Percentiles rank a stretch among this genome's conserved stretches.
phyloP scores from a whole-genome alignment of 2,329 filamentous ascomycete species.

The Chaetothyriales sp. region DNA sequence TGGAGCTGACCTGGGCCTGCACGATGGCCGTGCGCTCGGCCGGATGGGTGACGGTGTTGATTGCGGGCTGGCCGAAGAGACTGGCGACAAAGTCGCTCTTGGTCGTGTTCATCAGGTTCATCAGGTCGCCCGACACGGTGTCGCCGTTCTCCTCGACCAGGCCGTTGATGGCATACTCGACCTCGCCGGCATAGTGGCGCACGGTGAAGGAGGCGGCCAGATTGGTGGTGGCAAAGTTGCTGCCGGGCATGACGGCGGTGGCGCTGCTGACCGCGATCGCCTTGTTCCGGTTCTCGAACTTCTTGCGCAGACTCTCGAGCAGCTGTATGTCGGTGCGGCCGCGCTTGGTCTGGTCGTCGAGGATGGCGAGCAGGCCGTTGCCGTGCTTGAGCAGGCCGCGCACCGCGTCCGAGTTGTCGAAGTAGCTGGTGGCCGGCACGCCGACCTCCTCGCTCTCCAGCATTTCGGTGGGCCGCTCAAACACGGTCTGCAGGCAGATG shows the following conservation, averaged over 20 bases:
- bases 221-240: constrained; percentile 80
- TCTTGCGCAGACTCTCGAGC: constrained; percentile 76
- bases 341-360: constrained; percentile 88
- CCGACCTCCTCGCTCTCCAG: constrained; percentile 87
- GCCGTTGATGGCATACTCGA: constrained; percentile 80
- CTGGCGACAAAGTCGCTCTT: constrained; percentile 80
- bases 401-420: constrained; percentile 92
- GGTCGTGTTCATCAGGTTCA: constrained; percentile 81
- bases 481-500: constrained; percentile 87
- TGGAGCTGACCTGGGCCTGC: constrained; percentile 91
- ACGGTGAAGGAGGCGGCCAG: constrained; percentile 71
- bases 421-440: constrained; percentile 86
- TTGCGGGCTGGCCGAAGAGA: constrained; percentile 87
- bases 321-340: constrained; percentile 81
- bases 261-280: constrained; percentile 68
- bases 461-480: constrained; percentile 84
- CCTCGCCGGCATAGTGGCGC: constrained; percentile 89
- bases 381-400: constrained; percentile 81
- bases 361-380: constrained; percentile 82
- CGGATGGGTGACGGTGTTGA: constrained; percentile 87
- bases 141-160: constrained; percentile 93
- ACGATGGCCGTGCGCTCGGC: constrained; percentile 81
- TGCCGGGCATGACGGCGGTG: constrained; percentile 65
- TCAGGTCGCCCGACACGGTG: constrained; percentile 84
- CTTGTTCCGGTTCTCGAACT: constrained; percentile 88